phyloP scores from a whole-genome alignment of 2,329 filamentous ascomycete species.

The Fusarium sp. region DNA sequence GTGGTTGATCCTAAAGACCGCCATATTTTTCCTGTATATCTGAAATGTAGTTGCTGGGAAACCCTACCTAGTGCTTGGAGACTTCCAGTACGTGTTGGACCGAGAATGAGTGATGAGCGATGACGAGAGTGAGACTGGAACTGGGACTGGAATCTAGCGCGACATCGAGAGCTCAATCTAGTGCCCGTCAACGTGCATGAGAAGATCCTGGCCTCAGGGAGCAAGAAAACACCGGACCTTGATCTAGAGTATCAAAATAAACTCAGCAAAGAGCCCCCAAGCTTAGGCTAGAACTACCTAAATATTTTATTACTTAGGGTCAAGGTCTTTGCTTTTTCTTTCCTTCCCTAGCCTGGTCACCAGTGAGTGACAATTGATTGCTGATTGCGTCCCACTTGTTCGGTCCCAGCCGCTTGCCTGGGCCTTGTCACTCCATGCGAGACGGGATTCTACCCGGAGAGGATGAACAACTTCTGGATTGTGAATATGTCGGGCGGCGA shows the following conservation, averaged over 20 bases:
- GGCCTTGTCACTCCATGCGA: conserved; percentile 3
- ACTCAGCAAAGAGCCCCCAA: too few relatives aligned
- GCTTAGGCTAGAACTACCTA: too few relatives aligned
- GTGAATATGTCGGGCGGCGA: background rate
- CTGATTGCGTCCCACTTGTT: conserved; percentile 15
- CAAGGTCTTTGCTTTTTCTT: too few relatives aligned
- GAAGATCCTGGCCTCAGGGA: background rate
- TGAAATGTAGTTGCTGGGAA: background rate
- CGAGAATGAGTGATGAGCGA: conserved; percentile 13
- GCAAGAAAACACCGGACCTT: too few relatives aligned
- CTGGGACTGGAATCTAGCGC: conserved; percentile 18
- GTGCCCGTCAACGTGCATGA: conserved; percentile 18
- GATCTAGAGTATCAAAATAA: too few relatives aligned
- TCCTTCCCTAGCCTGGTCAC: background rate
- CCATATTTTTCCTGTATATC: background rate
- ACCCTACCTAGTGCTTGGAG: conserved; percentile 18
- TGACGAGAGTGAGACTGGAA: background rate
- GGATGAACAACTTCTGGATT: background rate
- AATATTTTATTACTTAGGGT: too few relatives aligned
- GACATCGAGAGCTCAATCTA: conserved; percentile 24
- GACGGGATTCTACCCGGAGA: background rate
- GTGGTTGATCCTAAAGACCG: background rate
- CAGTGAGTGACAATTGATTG: conserved; percentile 11
- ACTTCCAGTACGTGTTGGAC: conserved; percentile 4
- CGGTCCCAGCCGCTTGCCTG: conserved; percentile 18